A percentile compares a stretch with the other conserved stretches of the same genome.
Conservation (phyloP, 495 filamentous ascomycete genomes). For the Sporormia fimetaria region DNA sequence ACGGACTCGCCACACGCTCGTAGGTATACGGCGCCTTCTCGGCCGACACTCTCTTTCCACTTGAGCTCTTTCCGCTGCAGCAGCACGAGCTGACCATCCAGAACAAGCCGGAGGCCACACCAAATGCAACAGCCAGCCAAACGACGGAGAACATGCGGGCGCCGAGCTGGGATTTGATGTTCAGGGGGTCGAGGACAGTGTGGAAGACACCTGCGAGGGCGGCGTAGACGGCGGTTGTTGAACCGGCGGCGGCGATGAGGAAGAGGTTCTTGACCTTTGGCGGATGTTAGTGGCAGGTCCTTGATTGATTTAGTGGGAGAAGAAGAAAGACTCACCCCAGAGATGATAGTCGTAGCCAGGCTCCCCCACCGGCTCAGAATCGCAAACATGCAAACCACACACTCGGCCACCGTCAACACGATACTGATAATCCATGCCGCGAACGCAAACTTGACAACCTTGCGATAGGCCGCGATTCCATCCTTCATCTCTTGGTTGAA, state of each 20-base stretch:
- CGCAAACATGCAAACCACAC: constrained; percentile 59
- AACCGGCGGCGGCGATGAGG: constrained; percentile 41
- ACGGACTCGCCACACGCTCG: constrained; percentile 35
- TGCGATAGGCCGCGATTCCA: constrained; percentile 56
- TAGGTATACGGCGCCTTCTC: constrained; percentile 36
- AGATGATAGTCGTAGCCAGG: constrained; percentile 68
- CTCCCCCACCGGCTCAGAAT: constrained; percentile 58
- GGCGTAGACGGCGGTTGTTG: constrained; percentile 33
- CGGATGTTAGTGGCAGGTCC: constrained; percentile 15
- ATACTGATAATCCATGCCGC: constrained; percentile 59
- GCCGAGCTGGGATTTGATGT: constrained; percentile 52
- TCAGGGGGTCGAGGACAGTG: constrained; percentile 50
- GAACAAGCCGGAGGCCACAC: constrained; percentile 62
- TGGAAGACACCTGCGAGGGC: constrained; percentile 52
- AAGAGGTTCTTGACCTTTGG: constrained; percentile 37
- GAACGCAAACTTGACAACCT: constrained; percentile 71
- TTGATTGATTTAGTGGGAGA: constrained; percentile 15
- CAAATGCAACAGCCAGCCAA: constrained; percentile 74
- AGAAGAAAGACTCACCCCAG: constrained; percentile 40
- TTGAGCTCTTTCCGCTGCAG: constrained; percentile 48
- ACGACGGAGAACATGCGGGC: constrained; percentile 52
- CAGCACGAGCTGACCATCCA: constrained; percentile 89
- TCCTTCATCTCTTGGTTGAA: constrained; percentile 55
- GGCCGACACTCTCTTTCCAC: constrained; percentile 23
- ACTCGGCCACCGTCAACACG: constrained; percentile 53